Evolutionary conservation across 306 rosid species (phyloP).

Genomic region (Biancaea sappan): DNA sequence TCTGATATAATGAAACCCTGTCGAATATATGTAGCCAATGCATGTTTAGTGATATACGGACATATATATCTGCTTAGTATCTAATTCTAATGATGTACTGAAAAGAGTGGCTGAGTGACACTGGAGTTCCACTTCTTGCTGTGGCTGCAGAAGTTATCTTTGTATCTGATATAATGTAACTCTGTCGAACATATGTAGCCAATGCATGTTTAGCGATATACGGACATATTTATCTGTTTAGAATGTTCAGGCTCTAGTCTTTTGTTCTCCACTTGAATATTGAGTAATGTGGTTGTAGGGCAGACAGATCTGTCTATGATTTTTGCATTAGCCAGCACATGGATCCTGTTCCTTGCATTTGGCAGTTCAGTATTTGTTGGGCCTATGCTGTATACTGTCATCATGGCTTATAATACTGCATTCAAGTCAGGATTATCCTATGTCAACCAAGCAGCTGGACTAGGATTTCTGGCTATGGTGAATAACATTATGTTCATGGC

Average conservation of each 20-base stretch:
- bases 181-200: slow-evolving; percentile 9
- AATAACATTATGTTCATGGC: slow-evolving; percentile 58
- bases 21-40: slow-evolving; percentile 16
- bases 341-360: slow-evolving; percentile 74
- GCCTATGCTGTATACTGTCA: slow-evolving; percentile 58
- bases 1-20: slow-evolving; percentile 1
- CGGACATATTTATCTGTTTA: neutral
- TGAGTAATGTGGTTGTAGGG: slow-evolving; percentile 95
- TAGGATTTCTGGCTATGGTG: slow-evolving; percentile 50
- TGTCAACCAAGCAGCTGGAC: slow-evolving; percentile 46
- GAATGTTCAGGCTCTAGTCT: slow-evolving; percentile 15
- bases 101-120: neutral
- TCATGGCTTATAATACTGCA: slow-evolving; percentile 62
- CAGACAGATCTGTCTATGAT: slow-evolving; percentile 96
- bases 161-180: slow-evolving; percentile 12
- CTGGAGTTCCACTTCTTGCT: neutral
- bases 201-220: slow-evolving; percentile 13
- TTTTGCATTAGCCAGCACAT: slow-evolving; percentile 76
- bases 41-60: neutral
- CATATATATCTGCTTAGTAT: slow-evolving; percentile 3
- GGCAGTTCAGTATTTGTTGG: slow-evolving; percentile 70
- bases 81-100: neutral
- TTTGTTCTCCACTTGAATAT: slow-evolving; percentile 52
- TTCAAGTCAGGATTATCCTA: slow-evolving; percentile 48
- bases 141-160: slow-evolving; percentile 7